phyloP scores from a whole-genome alignment of 2,329 filamentous ascomycete genomes.

The Colletotrichum trifolii region DNA sequence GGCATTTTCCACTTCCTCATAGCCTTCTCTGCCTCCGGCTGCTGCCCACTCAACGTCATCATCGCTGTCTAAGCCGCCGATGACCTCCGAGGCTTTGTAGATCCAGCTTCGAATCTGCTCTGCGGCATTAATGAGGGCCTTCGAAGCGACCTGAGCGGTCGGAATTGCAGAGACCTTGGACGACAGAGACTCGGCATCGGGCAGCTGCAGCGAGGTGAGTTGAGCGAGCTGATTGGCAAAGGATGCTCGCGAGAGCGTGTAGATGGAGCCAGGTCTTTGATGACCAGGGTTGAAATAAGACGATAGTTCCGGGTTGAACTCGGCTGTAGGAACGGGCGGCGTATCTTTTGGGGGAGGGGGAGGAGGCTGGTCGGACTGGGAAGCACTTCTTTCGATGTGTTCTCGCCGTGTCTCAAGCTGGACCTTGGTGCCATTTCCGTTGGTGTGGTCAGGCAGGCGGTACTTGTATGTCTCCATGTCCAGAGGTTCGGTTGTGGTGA shows the following conservation, averaged over 20 bases:
- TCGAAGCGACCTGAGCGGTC: conserved; percentile 84
- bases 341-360: conserved; percentile 65
- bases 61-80: conserved; percentile 89
- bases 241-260: conserved; percentile 90
- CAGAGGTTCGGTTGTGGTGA: conserved; percentile 59
- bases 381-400: conserved; percentile 64
- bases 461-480: conserved; percentile 81
- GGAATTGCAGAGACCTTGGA: conserved; percentile 86
- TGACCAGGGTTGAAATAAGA: conserved; percentile 76
- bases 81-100: conserved; percentile 87
- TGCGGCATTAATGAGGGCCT: conserved; percentile 84
- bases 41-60: conserved; percentile 99
- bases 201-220: conserved; percentile 88
- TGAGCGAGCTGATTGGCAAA: conserved; percentile 95
- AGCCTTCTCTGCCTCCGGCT: conserved; percentile 82
- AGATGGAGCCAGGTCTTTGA: conserved; percentile 85
- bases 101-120: conserved; percentile 97
- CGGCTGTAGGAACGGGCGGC: conserved; percentile 46
- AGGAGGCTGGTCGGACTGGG: conserved; percentile 51
- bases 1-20: conserved; percentile 78
- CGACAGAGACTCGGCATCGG: conserved; percentile 85
- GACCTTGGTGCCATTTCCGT: conserved; percentile 74
- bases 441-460: conserved; percentile 75
- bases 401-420: conserved; percentile 67
- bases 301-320: conserved; percentile 62